These are phyloP conservation scores for Phycomyces nitens DNA, from an alignment of 192 early-diverging fungal species.

Conservation along the genomic window DNA sequence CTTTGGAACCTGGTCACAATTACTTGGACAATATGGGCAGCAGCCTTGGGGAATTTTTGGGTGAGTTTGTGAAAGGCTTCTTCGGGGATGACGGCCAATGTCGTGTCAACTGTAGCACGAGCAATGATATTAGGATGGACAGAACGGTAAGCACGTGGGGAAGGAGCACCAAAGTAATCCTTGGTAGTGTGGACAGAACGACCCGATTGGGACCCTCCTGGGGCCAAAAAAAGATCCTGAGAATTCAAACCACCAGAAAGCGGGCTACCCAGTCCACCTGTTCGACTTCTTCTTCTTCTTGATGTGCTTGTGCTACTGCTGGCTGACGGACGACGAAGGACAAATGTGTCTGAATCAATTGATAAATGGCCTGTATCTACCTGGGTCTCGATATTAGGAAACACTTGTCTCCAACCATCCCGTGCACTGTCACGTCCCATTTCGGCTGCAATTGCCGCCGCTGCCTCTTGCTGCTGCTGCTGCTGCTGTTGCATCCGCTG, in stretches of 20 bases:
- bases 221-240: no score
- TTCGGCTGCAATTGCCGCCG: background rate
- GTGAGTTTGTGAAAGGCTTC: constrained; percentile 88
- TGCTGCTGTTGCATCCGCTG: background rate
- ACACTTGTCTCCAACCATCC: constrained; percentile 36
- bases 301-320: background rate
- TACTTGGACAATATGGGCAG: constrained; percentile 92
- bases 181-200: background rate
- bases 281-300: background rate
- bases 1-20: constrained; percentile 94
- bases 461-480: background rate
- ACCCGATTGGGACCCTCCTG: background rate
- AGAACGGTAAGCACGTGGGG: constrained; percentile 28
- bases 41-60: constrained; percentile 87
- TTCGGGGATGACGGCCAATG: constrained; percentile 90
- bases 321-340: background rate
- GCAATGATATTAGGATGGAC: constrained; percentile 77
- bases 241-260: no score
- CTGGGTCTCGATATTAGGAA: constrained; percentile 29
- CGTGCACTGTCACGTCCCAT: constrained; percentile 2
- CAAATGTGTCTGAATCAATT: background rate
- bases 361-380: background rate
- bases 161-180: background rate
- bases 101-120: constrained; percentile 82
- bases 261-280: background rate